Conservation (phyloP, 805 yeast genomes). For the Dipodascopsis tothii region DNA sequence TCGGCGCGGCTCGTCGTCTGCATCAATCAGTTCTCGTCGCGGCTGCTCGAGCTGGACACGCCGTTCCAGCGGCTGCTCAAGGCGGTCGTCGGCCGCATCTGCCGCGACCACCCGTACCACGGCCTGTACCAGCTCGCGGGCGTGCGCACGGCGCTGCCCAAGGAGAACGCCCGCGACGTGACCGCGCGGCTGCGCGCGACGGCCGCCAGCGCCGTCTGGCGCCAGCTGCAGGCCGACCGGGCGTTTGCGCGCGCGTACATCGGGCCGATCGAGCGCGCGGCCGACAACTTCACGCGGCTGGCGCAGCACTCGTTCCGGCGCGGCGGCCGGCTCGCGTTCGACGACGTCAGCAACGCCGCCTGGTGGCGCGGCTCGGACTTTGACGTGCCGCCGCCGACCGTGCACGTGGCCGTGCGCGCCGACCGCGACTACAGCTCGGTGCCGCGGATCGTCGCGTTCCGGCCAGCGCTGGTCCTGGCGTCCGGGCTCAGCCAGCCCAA, state of each 20-base stretch:
- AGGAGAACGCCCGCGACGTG: constrained; percentile 28
- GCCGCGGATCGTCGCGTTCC: constrained; percentile 44
- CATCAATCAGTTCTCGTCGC: constrained; percentile 67
- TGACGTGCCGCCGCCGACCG: constrained; percentile 63
- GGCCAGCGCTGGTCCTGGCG: constrained; percentile 50
- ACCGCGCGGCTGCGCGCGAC: constrained; percentile 40
- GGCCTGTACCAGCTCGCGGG: constrained; percentile 44
- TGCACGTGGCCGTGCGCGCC: constrained; percentile 37
- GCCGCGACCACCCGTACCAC: constrained; percentile 63
- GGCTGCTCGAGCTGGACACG: constrained; percentile 42
- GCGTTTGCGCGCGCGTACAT: constrained; percentile 32
- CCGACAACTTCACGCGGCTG: constrained; percentile 40
- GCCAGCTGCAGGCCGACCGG: constrained; percentile 31
- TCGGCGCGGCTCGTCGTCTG: constrained; percentile 63
- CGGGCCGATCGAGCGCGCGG: constrained; percentile 42
- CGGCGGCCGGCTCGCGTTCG: constrained; percentile 14
- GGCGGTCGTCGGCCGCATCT: constrained; percentile 40
- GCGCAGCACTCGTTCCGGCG: constrained; percentile 14
- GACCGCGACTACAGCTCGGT: constrained; percentile 40
- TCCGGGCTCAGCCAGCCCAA: constrained; percentile 88
- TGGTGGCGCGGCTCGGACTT: constrained; percentile 52
- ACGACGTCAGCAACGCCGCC: constrained; percentile 31
- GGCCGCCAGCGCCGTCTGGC: constrained; percentile 48
- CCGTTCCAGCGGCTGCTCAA: constrained; percentile 52
- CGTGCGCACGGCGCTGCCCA: constrained; percentile 9